These are phyloP conservation scores for Colletotrichum acutatum DNA, from an alignment of 2,329 filamentous ascomycete genomes.

Conservation along the genomic window DNA sequence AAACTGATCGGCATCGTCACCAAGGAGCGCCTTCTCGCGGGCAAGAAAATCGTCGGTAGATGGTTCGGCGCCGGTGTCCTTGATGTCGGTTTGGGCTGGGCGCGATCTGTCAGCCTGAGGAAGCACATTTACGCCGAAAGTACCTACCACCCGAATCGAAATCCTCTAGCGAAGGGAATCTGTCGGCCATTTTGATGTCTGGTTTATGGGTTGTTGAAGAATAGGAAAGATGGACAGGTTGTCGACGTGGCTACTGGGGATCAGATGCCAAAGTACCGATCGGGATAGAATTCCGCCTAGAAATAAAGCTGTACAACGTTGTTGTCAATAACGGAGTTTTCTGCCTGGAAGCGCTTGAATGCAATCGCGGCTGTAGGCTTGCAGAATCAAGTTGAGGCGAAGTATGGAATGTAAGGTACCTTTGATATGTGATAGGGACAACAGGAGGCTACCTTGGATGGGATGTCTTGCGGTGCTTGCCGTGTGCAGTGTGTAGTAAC, in stretches of 20 bases:
- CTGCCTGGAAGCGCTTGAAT: neutral
- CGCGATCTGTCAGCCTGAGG: slow-evolving; percentile 39
- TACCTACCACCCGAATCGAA: slow-evolving; percentile 72
- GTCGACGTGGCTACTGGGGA: slow-evolving; percentile 72
- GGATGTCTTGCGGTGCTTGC: slow-evolving; percentile 23
- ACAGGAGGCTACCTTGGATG: slow-evolving; percentile 22
- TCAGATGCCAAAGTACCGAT: slow-evolving; percentile 9
- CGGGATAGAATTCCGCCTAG: neutral
- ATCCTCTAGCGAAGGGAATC: slow-evolving; percentile 83
- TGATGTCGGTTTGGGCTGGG: slow-evolving; percentile 74
- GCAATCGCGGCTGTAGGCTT: neutral
- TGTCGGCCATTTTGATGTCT: slow-evolving; percentile 72
- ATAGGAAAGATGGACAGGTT: slow-evolving; percentile 59
- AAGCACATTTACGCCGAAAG: too few species aligned
- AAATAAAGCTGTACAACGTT: neutral
- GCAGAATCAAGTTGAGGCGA: slow-evolving; percentile 1
- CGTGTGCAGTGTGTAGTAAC: slow-evolving; percentile 6
- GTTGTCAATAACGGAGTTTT: neutral
- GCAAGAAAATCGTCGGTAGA: slow-evolving; percentile 87
- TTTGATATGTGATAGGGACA: neutral
- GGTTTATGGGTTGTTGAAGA: slow-evolving; percentile 19
- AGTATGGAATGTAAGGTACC: neutral
- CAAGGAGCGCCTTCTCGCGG: slow-evolving; percentile 88
- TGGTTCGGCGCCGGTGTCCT: slow-evolving; percentile 65
- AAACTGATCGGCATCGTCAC: slow-evolving; percentile 94